phyloP scores from a whole-genome alignment of 371 early-diverging fungal genomes.

The Circinella umbellata region DNA sequence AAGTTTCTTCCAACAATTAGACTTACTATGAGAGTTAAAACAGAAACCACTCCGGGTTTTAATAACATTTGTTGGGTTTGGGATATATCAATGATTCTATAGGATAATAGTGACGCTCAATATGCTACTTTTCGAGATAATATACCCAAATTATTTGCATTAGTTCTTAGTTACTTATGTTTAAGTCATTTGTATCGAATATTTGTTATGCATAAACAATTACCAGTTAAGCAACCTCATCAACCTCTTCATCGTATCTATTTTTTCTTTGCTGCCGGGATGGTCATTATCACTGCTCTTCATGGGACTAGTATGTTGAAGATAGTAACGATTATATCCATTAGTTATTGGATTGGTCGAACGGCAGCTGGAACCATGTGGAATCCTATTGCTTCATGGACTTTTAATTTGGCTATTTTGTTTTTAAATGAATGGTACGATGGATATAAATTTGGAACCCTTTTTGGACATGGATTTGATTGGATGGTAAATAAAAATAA shows the following conservation, averaged over 20 bases:
- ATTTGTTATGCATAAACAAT: conserved; percentile 9
- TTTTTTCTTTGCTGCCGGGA: conserved; percentile 66
- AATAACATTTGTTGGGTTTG: too few species aligned
- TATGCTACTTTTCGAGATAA: conserved; percentile 81
- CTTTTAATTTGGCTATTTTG: conserved; percentile 74
- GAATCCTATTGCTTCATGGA: conserved; percentile 79
- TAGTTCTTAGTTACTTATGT: conserved; percentile 53
- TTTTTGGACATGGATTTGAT: conserved; percentile 57
- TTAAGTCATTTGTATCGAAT: conserved; percentile 51
- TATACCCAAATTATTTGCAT: conserved; percentile 63
- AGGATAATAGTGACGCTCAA: conserved; percentile 89
- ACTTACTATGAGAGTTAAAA: too few species aligned
- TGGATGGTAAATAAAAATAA: conserved; percentile 64
- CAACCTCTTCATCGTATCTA: conserved; percentile 40
- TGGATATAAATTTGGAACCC: conserved; percentile 70
- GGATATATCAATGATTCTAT: background rate
- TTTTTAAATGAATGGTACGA: conserved; percentile 75
- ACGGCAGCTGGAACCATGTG: conserved; percentile 50
- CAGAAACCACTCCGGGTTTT: too few species aligned
- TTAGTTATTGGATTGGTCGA: conserved; percentile 71
- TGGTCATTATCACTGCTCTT: conserved; percentile 60
- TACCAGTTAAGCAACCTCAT: conserved; percentile 29
- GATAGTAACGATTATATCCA: conserved; percentile 61
- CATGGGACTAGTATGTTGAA: conserved; percentile 70
- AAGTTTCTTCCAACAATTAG: background rate